Conservation (phyloP, 208 protist species). For the Trypanosomatidae sp. region DNA sequence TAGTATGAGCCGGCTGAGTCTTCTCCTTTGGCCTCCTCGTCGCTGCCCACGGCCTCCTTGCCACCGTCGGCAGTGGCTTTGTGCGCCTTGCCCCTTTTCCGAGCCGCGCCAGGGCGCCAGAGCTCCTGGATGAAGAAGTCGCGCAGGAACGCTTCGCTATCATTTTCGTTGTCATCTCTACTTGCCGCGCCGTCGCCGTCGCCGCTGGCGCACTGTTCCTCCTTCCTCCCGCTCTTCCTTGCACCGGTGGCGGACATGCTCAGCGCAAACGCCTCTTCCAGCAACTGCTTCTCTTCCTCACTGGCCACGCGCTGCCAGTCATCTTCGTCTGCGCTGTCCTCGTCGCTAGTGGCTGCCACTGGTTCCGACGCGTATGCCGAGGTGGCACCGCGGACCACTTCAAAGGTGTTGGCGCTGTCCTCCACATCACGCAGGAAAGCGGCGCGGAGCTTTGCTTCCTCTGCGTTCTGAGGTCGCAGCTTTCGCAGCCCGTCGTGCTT, state of each 20-base stretch:
- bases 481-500: conserved; percentile 38
- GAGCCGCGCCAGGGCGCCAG: conserved; percentile 37
- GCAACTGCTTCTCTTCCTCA: conserved; percentile 24
- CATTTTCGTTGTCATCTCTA: conserved; percentile 4
- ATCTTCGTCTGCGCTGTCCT: conserved; percentile 15
- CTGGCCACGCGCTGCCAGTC: conserved; percentile 2
- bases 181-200: conserved; percentile 3
- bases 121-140: conserved; percentile 81
- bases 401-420: conserved; percentile 54
- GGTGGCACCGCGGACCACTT: conserved; percentile 23
- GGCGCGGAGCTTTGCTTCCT: conserved; percentile 61
- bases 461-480: conserved; percentile 62
- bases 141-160: conserved; percentile 56
- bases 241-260: conserved; percentile 1
- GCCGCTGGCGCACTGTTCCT: background rate
- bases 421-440: conserved; percentile 70
- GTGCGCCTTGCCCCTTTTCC: conserved; percentile 5
- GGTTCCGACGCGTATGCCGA: background rate
- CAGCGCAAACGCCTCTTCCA: conserved; percentile 29
- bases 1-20: conserved; percentile 43
- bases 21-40: conserved; percentile 20
- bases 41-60: background rate
- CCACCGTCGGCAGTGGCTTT: background rate
- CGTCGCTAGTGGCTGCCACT: conserved; percentile 1
- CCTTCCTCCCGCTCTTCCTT: conserved; percentile 1